Conservation (phyloP, 2,329 filamentous ascomycete genomes). For the Salinomyces thailandicus region DNA sequence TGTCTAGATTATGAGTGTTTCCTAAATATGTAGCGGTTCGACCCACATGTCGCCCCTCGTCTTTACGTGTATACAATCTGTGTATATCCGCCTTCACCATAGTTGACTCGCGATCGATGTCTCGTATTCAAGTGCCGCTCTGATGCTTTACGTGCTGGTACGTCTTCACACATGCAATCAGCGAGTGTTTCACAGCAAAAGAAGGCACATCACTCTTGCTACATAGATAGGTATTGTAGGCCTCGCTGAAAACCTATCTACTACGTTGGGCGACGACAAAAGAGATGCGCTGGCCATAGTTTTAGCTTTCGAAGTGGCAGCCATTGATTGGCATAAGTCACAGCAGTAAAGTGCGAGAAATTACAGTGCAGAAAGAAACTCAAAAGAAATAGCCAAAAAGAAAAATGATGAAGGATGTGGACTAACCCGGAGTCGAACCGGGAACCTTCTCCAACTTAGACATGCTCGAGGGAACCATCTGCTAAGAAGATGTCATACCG, state of each 20-base stretch:
- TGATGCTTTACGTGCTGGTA: background rate
- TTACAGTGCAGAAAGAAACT: too few species aligned
- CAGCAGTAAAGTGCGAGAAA: too few species aligned
- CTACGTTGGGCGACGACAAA: too few species aligned
- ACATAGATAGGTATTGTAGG: too few species aligned
- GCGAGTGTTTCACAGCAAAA: too few species aligned
- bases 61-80: background rate
- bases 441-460: background rate
- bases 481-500: background rate
- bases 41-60: too few species aligned
- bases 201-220: too few species aligned
- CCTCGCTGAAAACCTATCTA: too few species aligned
- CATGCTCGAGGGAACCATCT: background rate
- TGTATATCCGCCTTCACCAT: too few species aligned
- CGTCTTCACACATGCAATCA: background rate
- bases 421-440: background rate
- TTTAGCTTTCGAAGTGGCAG: background rate
- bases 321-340: too few species aligned
- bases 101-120: too few species aligned
- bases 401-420: background rate
- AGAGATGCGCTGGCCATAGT: background rate
- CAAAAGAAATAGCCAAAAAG: too few species aligned
- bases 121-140: background rate
- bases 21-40: background rate
- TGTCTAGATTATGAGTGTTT: constrained; percentile 3